Percentiles rank a stretch among this genome's conserved stretches.
These are phyloP conservation scores for Geranium rotundifolium DNA, from an alignment of 345 rosid genomes.

Conservation along the genomic window DNA sequence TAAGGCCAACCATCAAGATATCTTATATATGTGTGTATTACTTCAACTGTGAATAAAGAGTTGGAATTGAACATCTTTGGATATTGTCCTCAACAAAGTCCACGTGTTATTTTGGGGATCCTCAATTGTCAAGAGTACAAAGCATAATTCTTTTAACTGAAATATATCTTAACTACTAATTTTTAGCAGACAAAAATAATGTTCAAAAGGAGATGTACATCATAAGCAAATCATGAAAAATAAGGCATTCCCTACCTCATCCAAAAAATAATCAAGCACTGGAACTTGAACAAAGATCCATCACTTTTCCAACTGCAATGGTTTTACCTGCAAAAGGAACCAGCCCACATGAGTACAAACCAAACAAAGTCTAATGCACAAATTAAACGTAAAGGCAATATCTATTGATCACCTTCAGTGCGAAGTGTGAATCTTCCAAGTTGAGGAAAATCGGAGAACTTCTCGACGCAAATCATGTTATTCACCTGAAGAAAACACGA, in stretches of 20 bases:
- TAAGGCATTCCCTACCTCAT: constrained; percentile 15
- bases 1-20: too few species aligned
- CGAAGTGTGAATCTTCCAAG: constrained; percentile 98
- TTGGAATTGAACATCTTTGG: too few species aligned
- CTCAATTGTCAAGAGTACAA: too few species aligned
- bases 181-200: too few species aligned
- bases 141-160: too few species aligned
- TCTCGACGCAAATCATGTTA: constrained; percentile 73
- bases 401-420: constrained; percentile 52
- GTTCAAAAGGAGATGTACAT: too few species aligned
- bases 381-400: background rate
- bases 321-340: constrained; percentile 41
- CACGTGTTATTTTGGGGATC: too few species aligned
- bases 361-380: background rate
- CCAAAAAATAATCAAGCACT: constrained; percentile 23
- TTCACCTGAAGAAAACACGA: constrained; percentile 34
- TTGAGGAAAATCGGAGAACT: constrained; percentile 70
- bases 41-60: too few species aligned
- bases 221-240: too few species aligned
- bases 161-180: too few species aligned
- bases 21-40: too few species aligned
- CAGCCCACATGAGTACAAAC: background rate
- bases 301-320: constrained; percentile 65
- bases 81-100: too few species aligned
- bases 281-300: constrained; percentile 26